phyloP scores from a whole-genome alignment of 495 filamentous ascomycete species.

The Aspergillus steynii region DNA sequence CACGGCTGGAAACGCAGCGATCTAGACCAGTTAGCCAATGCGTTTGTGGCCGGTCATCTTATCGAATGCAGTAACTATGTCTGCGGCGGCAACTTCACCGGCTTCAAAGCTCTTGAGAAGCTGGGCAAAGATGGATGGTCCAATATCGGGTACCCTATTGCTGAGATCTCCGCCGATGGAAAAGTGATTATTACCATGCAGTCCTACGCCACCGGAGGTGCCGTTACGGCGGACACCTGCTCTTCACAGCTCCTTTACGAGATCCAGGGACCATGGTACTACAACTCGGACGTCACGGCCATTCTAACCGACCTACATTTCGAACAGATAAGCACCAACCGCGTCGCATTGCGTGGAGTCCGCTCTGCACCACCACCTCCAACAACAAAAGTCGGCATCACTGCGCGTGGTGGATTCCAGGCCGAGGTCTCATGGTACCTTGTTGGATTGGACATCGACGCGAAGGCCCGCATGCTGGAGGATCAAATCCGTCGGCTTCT shows the following conservation, averaged over 20 bases:
- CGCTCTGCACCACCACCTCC: constrained; percentile 47
- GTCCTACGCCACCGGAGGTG: constrained; percentile 31
- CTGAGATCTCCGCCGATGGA: constrained; percentile 54
- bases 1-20: constrained; percentile 46
- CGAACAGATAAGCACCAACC: constrained; percentile 26
- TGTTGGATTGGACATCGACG: constrained; percentile 38
- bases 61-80: constrained; percentile 60
- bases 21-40: constrained; percentile 50
- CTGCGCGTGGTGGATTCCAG: constrained; percentile 47
- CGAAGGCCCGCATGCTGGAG: constrained; percentile 43
- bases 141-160: constrained; percentile 59
- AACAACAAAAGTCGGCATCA: constrained; percentile 55
- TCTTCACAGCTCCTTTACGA: constrained; percentile 60
- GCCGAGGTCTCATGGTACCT: constrained; percentile 38
- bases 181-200: constrained; percentile 49
- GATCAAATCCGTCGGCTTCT: constrained; percentile 31
- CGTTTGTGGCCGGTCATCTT: constrained; percentile 55
- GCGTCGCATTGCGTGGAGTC: constrained; percentile 46
- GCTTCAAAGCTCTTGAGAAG: constrained; percentile 49
- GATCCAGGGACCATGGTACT: constrained; percentile 59
- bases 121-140: constrained; percentile 33
- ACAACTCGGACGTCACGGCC: constrained; percentile 58
- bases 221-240: constrained; percentile 51
- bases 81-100: constrained; percentile 58
- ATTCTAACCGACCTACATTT: constrained; percentile 50